Evolutionary conservation across 129 eudicot genomes (phyloP), one percentile per base, ranked within the genome.

Genomic region (Flaveria linearis): DNA sequence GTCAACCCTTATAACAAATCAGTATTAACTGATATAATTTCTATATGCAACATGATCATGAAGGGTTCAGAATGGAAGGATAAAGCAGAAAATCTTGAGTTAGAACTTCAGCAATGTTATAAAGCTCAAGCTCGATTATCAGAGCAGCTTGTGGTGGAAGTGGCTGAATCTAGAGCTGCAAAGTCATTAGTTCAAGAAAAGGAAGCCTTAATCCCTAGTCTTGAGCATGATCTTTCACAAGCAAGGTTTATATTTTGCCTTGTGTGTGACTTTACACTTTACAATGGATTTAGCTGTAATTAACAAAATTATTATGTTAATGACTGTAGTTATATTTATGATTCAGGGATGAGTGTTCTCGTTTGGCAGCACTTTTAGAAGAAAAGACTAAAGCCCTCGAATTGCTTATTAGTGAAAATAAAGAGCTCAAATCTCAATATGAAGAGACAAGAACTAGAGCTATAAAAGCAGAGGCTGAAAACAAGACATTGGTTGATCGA

Each of bases 21-120:
- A 77, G 18, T 77, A 8, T 5, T 46, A 72, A 84, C 58, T 76
- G 78, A 75, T 74, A 50, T 62, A 11, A 42, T 68, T 41, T 67
- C 10, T 67, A 15, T 68, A 22, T 73, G 76, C 45, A 36, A 46
- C 43, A n/a, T 83, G 41, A 36, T 36, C 41, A 36, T 36, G 42
- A 80, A 93, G 98, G 97, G 98, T 77, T 88, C 90, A 49, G 97
- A 80, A 77, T 93, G 98, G 98, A 91, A 93, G 84, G 98, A 91
- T 11, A 93, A 93, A 72, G 97, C 93, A 71, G 97, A 93, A 86
- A 82, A 77, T 68, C 90, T 93, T 45, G 98, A 93, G 71, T 51
- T 80, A 67, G 97, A 93, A 79, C 91, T 93, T 80, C 98, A 93
- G 81, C 98, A 93, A 66, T 93, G 98, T 85, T 93, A 93, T 77